Evolutionary conservation across 495 filamentous ascomycete genomes (phyloP).

Genomic region (Mycothermus thermophilus): DNA sequence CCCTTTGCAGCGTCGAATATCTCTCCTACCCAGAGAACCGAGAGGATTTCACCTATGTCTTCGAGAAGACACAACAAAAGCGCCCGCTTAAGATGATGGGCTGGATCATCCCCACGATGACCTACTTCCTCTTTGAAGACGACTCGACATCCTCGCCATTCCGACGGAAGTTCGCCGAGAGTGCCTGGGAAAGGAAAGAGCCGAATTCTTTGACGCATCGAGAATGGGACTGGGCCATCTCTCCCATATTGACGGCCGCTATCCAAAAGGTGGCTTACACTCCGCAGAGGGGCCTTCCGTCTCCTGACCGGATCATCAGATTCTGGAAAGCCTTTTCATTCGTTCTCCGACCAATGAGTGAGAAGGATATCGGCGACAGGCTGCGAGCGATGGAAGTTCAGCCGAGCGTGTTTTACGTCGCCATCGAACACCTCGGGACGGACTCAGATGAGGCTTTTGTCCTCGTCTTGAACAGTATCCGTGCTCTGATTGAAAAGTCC

Average conservation of each 20-base stretch:
- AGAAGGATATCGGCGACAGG: constrained; percentile 60
- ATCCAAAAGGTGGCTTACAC: constrained; percentile 17
- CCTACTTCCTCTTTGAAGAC: constrained; percentile 62
- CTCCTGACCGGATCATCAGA: constrained; percentile 32
- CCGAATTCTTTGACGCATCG: constrained; percentile 39
- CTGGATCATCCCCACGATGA: constrained; percentile 66
- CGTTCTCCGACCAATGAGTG: constrained; percentile 56
- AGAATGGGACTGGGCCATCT: constrained; percentile 75
- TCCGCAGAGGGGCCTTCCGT: constrained; percentile 3
- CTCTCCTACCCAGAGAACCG: constrained; percentile 25
- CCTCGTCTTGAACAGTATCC: constrained; percentile 50
- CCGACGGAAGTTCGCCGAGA: constrained; percentile 52
- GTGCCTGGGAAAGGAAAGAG: constrained; percentile 48
- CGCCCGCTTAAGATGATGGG: constrained; percentile 50
- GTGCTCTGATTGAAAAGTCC: constrained; percentile 54
- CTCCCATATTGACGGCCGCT: constrained; percentile 42
- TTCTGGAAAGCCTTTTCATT: constrained; percentile 65
- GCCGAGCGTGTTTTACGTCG: constrained; percentile 56
- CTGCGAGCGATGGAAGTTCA: constrained; percentile 61
- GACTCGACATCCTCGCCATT: too few relatives aligned
- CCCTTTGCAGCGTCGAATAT: constrained; percentile 38
- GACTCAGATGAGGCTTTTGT: constrained; percentile 43
- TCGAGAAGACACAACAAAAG: constrained; percentile 59
- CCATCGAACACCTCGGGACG: constrained; percentile 58
- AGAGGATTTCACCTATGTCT: constrained; percentile 58